Evolutionary conservation across 306 rosid species (phyloP).

Genomic region (Cicer chorassanicum): DNA sequence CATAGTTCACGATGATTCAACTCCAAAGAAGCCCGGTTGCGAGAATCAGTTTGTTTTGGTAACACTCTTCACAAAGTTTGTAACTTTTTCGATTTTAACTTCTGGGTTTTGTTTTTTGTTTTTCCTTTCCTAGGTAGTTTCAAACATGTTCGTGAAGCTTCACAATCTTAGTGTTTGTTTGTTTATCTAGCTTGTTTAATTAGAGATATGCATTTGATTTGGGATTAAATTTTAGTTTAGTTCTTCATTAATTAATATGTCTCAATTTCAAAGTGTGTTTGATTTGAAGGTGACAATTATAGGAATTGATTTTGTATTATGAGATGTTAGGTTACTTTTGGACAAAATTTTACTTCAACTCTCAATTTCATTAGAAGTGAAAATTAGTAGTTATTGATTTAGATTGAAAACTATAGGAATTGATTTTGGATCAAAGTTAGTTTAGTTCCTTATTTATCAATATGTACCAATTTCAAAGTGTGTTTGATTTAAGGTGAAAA

Average conservation of each 20-base stretch:
- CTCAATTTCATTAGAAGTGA: neutral
- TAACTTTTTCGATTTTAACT: conserved; percentile 35
- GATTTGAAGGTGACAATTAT: neutral
- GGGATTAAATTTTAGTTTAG: neutral
- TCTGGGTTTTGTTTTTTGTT: conserved; percentile 38
- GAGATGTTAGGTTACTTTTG: neutral
- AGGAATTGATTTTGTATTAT: neutral
- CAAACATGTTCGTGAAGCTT: neutral
- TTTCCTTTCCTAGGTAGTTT: neutral
- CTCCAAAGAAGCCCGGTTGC: conserved; percentile 96
- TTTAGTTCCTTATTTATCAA: neutral
- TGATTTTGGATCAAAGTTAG: conserved; percentile 21
- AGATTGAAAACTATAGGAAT: neutral
- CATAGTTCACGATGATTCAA: conserved; percentile 72
- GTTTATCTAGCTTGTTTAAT: conserved; percentile 2
- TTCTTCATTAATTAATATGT: neutral
- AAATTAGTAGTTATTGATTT: neutral
- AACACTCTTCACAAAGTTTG: conserved; percentile 25
- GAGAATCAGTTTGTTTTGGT: conserved; percentile 89
- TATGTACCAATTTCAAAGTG: neutral
- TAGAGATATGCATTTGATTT: conserved; percentile 38
- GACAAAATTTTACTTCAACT: neutral
- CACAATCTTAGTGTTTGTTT: neutral
- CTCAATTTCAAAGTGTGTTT: neutral
- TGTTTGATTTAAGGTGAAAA: neutral